These are phyloP conservation scores for Fraxinus paxiana DNA, from an alignment of 305 asterid species.

Conservation along the genomic window DNA sequence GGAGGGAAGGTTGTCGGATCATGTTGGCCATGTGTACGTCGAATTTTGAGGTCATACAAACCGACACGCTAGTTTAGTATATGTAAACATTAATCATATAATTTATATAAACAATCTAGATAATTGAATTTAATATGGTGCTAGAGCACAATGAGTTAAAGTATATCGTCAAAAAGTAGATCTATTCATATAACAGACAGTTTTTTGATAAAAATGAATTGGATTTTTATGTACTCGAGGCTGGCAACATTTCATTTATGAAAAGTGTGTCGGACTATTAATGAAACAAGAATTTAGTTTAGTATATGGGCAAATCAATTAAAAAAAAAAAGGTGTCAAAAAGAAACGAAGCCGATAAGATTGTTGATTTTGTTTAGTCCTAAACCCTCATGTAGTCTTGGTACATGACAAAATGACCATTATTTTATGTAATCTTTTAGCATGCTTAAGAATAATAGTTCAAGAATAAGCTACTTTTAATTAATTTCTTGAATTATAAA, in stretches of 20 bases:
- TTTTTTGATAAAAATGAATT: too few relatives aligned
- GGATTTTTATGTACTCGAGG: background rate
- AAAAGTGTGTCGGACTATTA: too few relatives aligned
- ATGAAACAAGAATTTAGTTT: background rate
- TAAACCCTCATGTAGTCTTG: constrained; percentile 1
- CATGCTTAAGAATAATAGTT: constrained; percentile 9
- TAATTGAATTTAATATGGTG: too few relatives aligned
- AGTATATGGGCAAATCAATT: constrained; percentile 22
- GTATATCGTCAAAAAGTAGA: too few relatives aligned
- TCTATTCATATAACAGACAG: too few relatives aligned
- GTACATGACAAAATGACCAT: constrained; percentile 37
- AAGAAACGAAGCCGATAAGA: background rate
- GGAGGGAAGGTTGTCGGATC: too few relatives aligned
- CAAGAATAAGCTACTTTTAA: background rate
- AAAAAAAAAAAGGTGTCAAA: background rate
- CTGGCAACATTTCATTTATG: background rate
- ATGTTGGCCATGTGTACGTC: too few relatives aligned
- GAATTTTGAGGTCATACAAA: too few relatives aligned
- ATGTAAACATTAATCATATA: too few relatives aligned
- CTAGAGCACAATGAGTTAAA: too few relatives aligned
- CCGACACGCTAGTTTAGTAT: too few relatives aligned
- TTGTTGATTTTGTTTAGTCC: background rate
- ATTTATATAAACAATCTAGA: too few relatives aligned
- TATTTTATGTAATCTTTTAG: constrained; percentile 2
- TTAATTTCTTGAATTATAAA: background rate